Percentiles rank a stretch among this genome's conserved stretches.
phyloP scores from a whole-genome alignment of 106 monocot genomes.

The Dioscorea zingiberensis region DNA sequence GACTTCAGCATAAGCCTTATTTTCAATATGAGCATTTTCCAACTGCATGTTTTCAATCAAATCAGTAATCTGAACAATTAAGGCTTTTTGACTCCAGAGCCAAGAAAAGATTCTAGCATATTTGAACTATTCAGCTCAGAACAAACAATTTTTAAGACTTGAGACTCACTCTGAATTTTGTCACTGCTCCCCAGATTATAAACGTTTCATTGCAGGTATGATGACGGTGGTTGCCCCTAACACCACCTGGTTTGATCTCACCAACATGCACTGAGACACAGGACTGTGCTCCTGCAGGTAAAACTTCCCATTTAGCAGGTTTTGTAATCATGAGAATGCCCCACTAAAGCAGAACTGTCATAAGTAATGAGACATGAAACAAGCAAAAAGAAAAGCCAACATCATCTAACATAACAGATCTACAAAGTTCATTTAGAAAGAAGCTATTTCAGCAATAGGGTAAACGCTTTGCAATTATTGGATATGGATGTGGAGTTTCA shows the following conservation, averaged over 20 bases:
- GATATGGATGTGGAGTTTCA: no score
- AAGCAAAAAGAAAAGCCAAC: no score
- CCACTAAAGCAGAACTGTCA: no score
- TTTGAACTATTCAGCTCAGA: no score
- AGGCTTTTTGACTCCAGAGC: background rate
- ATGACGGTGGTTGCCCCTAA: constrained; percentile 74
- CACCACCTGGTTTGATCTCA: constrained; percentile 53
- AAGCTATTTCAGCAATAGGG: no score
- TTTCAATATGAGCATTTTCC: constrained; percentile 40
- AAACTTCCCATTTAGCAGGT: background rate
- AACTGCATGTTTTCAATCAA: constrained; percentile 18
- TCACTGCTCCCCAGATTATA: constrained; percentile 62
- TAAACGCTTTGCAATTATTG: no score
- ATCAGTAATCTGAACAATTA: background rate
- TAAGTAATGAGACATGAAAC: no score
- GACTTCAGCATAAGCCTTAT: constrained; percentile 58
- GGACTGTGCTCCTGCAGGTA: constrained; percentile 42
- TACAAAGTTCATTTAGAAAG: no score
- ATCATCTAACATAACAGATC: no score
- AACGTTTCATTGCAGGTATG: constrained; percentile 69
- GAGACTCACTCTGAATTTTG: constrained; percentile 44
- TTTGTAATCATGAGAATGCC: no score
- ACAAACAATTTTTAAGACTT: background rate
- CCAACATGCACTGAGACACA: constrained; percentile 60
- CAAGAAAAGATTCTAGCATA: background rate